phyloP scores from a whole-genome alignment of 2,329 filamentous ascomycete genomes.

The Cladosporium sp. region DNA sequence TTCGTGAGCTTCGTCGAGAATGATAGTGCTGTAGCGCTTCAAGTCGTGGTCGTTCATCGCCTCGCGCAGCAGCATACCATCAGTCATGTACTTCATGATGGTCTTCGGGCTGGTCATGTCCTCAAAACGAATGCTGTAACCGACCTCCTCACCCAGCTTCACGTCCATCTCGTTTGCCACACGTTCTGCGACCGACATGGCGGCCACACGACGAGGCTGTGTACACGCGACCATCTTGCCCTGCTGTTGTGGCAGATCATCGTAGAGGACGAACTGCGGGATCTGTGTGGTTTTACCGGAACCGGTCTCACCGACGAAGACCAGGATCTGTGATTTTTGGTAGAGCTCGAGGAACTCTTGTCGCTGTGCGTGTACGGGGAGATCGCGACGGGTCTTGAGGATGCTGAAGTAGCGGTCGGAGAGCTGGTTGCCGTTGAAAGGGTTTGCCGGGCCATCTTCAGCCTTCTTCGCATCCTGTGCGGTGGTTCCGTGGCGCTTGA shows the following conservation, averaged over 20 bases:
- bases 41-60: conserved; percentile 94
- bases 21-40: conserved; percentile 91
- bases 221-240: conserved; percentile 94
- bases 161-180: conserved; percentile 97
- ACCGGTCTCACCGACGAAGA: conserved; percentile 98
- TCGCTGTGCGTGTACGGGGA: conserved; percentile 90
- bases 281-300: conserved; percentile 99
- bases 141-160: conserved; percentile 84
- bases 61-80: conserved; percentile 95
- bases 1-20: conserved; percentile 97
- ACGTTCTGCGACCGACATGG: conserved; percentile 98
- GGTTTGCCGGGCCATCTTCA: conserved; percentile 77
- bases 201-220: conserved; percentile 93
- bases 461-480: conserved; percentile 65
- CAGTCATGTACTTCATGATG: conserved; percentile 98
- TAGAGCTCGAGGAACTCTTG: conserved; percentile 89
- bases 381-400: conserved; percentile 71
- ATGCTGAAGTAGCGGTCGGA: conserved; percentile 87
- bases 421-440: conserved; percentile 74
- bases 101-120: conserved; percentile 86
- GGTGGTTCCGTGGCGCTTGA: conserved; percentile 77
- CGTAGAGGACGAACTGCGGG: conserved; percentile 94
- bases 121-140: conserved; percentile 98
- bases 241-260: conserved; percentile 82
- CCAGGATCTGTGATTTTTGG: conserved; percentile 89